These are phyloP conservation scores for Podaxis sp. DNA, from an alignment of 768 basidiomycete species.

Conservation along the genomic window DNA sequence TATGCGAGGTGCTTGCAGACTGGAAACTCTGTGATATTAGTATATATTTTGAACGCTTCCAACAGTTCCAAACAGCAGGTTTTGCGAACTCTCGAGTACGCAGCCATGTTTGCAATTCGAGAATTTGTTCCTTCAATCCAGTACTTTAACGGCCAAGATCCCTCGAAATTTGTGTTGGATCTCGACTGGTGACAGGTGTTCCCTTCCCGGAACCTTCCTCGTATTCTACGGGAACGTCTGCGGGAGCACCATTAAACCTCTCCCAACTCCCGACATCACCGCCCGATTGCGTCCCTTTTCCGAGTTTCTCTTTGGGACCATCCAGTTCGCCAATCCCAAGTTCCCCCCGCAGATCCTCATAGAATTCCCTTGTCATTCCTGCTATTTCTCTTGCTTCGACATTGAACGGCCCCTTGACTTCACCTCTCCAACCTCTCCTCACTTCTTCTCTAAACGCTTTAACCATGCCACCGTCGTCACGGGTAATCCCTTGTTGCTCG, in stretches of 20 bases:
- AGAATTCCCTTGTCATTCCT: constrained; percentile 70
- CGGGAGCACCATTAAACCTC: not conserved
- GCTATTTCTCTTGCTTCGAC: constrained; percentile 68
- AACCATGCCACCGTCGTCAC: constrained; percentile 29
- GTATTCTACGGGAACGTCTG: not conserved
- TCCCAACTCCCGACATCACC: not conserved
- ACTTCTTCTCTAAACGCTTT: constrained; percentile 71
- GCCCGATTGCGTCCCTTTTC: not conserved
- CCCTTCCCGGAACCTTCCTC: not conserved
- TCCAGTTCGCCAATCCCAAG: constrained; percentile 30
- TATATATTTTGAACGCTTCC: constrained; percentile 5
- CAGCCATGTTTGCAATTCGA: not conserved
- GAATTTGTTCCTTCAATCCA: not conserved
- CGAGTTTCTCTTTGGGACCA: not conserved
- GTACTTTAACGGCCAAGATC: not conserved
- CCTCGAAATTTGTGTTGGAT: too few relatives aligned
- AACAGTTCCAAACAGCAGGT: not conserved
- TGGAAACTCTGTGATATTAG: constrained; percentile 13
- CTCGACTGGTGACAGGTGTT: not conserved
- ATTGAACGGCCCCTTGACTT: constrained; percentile 83
- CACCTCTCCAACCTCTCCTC: constrained; percentile 64
- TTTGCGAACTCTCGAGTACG: not conserved
- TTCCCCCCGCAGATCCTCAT: constrained; percentile 68
- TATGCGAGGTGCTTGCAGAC: constrained; percentile 1
- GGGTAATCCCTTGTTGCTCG: constrained; percentile 27